Conservation (phyloP, 2,329 filamentous ascomycete genomes). For the Chaetomiaceae sp. region DNA sequence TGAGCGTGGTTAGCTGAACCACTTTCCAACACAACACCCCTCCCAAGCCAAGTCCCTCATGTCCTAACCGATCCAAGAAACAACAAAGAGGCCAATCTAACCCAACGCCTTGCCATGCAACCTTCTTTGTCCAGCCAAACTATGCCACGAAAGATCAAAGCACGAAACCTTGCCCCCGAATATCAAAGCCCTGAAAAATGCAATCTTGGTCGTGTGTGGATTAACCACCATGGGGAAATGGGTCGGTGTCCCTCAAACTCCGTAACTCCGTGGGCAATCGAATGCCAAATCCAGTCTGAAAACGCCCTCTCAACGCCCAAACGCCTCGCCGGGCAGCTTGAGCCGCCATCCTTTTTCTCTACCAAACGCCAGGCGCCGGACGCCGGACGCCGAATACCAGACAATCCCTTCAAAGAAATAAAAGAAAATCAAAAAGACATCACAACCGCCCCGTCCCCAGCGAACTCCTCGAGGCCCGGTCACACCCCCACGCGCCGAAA, state of each 20-base stretch:
- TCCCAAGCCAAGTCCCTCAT: background rate
- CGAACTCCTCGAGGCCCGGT: conserved; percentile 5
- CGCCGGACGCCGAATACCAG: too few species aligned
- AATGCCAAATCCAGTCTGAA: background rate
- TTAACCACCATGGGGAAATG: background rate
- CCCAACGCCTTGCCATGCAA: conserved; percentile 3
- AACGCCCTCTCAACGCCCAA: background rate
- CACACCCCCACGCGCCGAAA: conserved; percentile 20
- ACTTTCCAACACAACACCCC: background rate
- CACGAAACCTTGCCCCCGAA: background rate
- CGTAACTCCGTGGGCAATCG: background rate
- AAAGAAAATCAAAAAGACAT: background rate
- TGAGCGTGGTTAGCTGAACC: background rate
- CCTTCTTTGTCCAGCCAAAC: background rate
- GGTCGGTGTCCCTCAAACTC: conserved; percentile 1
- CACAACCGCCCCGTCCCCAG: conserved; percentile 4
- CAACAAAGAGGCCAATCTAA: background rate
- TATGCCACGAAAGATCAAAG: background rate
- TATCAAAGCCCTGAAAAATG: background rate
- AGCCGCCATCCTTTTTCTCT: too few species aligned
- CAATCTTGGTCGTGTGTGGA: too few species aligned
- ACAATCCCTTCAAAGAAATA: background rate
- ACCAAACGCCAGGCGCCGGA: background rate
- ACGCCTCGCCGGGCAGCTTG: too few species aligned
- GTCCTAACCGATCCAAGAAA: background rate